These are phyloP conservation scores for Ascochyta fabae DNA, from an alignment of 2,329 filamentous ascomycete genomes.

Conservation along the genomic window DNA sequence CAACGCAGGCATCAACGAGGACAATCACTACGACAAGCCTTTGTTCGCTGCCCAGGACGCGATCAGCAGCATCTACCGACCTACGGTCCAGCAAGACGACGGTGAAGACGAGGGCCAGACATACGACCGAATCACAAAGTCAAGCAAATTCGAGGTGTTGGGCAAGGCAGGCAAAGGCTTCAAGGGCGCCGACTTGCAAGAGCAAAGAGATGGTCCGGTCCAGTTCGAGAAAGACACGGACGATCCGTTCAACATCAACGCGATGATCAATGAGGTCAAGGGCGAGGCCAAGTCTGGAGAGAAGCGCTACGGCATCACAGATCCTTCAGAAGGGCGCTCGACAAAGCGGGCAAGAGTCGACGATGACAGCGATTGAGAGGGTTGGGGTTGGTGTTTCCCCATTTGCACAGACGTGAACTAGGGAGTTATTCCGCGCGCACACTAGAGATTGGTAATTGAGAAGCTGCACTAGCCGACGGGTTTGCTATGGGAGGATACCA, in stretches of 20 bases:
- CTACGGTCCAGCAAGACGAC: constrained; percentile 71
- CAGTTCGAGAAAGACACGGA: constrained; percentile 90
- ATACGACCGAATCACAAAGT: constrained; percentile 86
- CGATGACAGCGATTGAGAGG: constrained; percentile 62
- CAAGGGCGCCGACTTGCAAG: constrained; percentile 82
- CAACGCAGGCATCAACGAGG: constrained; percentile 92
- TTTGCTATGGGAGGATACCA: constrained; percentile 3
- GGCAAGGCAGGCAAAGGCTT: constrained; percentile 86
- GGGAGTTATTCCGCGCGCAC: constrained; percentile 7
- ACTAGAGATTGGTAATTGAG: constrained; percentile 9
- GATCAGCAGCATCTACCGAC: constrained; percentile 91
- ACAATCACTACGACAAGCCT: constrained; percentile 96
- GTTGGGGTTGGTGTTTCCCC: not conserved
- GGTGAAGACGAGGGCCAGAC: constrained; percentile 81
- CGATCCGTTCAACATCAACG: constrained; percentile 94
- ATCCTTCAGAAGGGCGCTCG: constrained; percentile 56
- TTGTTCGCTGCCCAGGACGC: constrained; percentile 95
- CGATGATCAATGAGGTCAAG: constrained; percentile 83
- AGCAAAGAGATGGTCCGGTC: constrained; percentile 88
- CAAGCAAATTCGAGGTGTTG: constrained; percentile 84
- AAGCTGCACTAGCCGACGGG: constrained; percentile 4
- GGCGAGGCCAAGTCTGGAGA: constrained; percentile 66
- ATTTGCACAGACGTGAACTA: constrained; percentile 3
- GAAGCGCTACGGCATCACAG: constrained; percentile 78
- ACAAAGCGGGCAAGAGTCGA: constrained; percentile 80